Conservation (phyloP, 139 green algal genomes). For the Chlorella vulgaris region DNA sequence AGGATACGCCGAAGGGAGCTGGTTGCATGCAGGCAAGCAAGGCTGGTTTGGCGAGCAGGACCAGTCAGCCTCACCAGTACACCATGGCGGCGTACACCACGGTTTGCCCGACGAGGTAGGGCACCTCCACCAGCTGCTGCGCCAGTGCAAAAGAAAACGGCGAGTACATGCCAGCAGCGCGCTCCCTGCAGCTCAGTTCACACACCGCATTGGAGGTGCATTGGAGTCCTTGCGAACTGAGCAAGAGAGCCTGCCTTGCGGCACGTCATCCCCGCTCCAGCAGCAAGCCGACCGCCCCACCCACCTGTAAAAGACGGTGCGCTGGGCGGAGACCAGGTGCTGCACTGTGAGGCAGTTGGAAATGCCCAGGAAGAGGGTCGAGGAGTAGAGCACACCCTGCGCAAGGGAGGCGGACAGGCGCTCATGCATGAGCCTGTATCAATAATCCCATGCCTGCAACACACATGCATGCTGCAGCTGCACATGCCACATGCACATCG, state of each 20-base stretch:
- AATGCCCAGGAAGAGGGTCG: constrained; percentile 44
- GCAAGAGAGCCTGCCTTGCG: too few species aligned
- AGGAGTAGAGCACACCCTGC: constrained; percentile 63
- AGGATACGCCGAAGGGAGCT: too few species aligned
- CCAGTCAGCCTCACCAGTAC: constrained; percentile 12
- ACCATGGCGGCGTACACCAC: constrained; percentile 52
- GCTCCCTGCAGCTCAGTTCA: constrained; percentile 10
- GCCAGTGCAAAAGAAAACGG: constrained; percentile 28
- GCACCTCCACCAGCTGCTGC: constrained; percentile 52
- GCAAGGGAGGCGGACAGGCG: not conserved
- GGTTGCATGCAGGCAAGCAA: too few species aligned
- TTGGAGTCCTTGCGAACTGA: too few species aligned
- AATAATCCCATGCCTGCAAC: too few species aligned
- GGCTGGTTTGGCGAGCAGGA: too few species aligned
- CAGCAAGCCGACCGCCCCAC: not conserved
- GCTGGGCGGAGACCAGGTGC: constrained; percentile 27
- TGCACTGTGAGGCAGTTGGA: constrained; percentile 44
- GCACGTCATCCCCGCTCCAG: too few species aligned
- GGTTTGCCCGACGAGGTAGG: constrained; percentile 49
- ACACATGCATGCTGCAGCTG: too few species aligned
- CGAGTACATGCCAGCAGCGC: constrained; percentile 36
- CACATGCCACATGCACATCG: not conserved
- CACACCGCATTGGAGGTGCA: too few species aligned
- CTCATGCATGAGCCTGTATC: not conserved
- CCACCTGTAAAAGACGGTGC: constrained; percentile 37